phyloP scores from a whole-genome alignment of 306 rosid genomes.

The Medicago lupulina region DNA sequence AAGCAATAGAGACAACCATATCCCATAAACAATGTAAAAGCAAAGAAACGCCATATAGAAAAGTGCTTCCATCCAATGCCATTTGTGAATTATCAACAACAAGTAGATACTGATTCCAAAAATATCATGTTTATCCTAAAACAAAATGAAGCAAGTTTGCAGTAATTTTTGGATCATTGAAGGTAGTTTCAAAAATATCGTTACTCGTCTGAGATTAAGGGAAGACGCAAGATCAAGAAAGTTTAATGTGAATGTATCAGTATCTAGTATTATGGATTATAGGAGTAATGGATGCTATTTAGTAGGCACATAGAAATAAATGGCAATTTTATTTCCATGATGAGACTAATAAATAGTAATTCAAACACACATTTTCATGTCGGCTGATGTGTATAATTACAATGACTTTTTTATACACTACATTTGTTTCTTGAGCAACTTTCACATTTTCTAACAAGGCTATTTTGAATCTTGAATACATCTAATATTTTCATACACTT shows the following conservation, averaged over 20 bases:
- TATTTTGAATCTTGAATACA: background rate
- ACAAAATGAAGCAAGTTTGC: conserved; percentile 18
- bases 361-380: conserved; percentile 1
- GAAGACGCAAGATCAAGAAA: conserved; percentile 11
- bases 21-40: too few relatives aligned
- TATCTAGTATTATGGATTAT: conserved; percentile 24
- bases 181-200: conserved; percentile 1
- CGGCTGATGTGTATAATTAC: background rate
- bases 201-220: conserved; percentile 5
- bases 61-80: too few relatives aligned
- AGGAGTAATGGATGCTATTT: conserved; percentile 25
- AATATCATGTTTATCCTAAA: conserved; percentile 27
- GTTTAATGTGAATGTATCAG: conserved; percentile 10
- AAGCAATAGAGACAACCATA: too few relatives aligned
- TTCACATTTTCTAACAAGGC: background rate
- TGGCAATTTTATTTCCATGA: background rate
- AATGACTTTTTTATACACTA: conserved; percentile 7
- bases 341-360: background rate
- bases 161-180: conserved; percentile 14
- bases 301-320: background rate
- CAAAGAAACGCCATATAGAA: too few relatives aligned
- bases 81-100: background rate
- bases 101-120: background rate
- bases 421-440: background rate
- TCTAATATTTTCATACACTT: background rate